Evolutionary conservation across 2,329 filamentous ascomycete species (phyloP).

Genomic region (Fusarium sublunatum): DNA sequence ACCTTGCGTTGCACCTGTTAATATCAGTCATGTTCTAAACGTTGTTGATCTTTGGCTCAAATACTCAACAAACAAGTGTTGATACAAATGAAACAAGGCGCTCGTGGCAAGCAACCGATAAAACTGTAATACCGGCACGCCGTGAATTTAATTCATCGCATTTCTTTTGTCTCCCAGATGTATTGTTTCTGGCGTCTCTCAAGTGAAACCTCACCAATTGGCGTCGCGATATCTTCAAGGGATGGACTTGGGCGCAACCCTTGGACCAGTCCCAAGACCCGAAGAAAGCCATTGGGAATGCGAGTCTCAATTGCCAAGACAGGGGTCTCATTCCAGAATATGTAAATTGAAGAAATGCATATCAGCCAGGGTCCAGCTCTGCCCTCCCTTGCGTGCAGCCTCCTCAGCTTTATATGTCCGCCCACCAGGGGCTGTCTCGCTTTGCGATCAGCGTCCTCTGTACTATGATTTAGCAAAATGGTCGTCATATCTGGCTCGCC

Average conservation of each 20-base stretch:
- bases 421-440: slow-evolving; percentile 5
- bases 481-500: slow-evolving; percentile 33
- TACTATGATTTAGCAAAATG: slow-evolving; percentile 12
- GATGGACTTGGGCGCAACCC: slow-evolving; percentile 9
- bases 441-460: slow-evolving; percentile 9
- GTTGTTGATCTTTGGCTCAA: no score
- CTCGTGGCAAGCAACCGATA: not conserved
- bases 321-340: slow-evolving; percentile 34
- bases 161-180: slow-evolving; percentile 21
- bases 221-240: slow-evolving; percentile 7
- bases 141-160: slow-evolving; percentile 15
- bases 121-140: not conserved
- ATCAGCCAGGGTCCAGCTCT: not conserved
- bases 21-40: no score
- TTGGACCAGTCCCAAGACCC: not conserved
- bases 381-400: slow-evolving; percentile 29
- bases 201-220: slow-evolving; percentile 28
- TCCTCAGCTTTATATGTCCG: slow-evolving; percentile 21
- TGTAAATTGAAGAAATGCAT: slow-evolving; percentile 1
- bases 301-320: slow-evolving; percentile 8
- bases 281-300: slow-evolving; percentile 15
- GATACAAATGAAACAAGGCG: not conserved
- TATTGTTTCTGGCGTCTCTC: slow-evolving; percentile 4
- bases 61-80: no score
- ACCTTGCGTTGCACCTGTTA: no score